Evolutionary conservation across 441 rosid species (phyloP).

Genomic region (Populus hybrid): DNA sequence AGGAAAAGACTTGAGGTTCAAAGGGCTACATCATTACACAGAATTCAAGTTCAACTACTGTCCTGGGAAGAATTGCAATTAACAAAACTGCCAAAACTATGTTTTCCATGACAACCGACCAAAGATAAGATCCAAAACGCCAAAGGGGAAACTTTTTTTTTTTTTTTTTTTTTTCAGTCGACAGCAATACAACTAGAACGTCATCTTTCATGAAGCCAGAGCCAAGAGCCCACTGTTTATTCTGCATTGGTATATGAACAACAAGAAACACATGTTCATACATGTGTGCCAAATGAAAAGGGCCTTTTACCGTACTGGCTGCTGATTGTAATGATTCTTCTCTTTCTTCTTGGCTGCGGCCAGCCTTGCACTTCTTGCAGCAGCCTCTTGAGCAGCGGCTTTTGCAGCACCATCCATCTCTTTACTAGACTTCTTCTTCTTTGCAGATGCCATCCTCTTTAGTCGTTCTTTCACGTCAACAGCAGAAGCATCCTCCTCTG

Average conservation of each 20-base stretch:
- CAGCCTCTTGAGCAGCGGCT: slow-evolving; percentile 59
- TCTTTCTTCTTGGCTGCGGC: slow-evolving; percentile 65
- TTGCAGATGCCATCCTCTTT: slow-evolving; percentile 46
- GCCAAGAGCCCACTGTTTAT: slow-evolving; percentile 20
- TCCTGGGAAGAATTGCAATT: slow-evolving; percentile 2
- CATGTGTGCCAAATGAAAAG: not conserved
- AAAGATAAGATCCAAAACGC: slow-evolving; percentile 24
- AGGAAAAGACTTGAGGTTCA: not conserved
- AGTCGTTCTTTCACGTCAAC: slow-evolving; percentile 48
- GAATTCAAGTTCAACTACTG: slow-evolving; percentile 9
- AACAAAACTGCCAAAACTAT: slow-evolving; percentile 23
- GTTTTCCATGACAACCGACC: slow-evolving; percentile 13
- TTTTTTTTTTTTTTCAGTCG: slow-evolving; percentile 9
- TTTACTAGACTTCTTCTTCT: slow-evolving; percentile 55
- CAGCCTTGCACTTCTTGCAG: slow-evolving; percentile 55
- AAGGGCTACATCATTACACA: slow-evolving; percentile 6
- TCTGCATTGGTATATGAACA: slow-evolving; percentile 31
- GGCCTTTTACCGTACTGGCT: slow-evolving; percentile 42
- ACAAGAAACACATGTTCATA: slow-evolving; percentile 32
- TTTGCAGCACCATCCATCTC: slow-evolving; percentile 54
- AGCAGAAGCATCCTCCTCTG: slow-evolving; percentile 31
- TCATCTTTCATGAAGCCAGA: slow-evolving; percentile 17
- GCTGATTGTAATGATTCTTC: slow-evolving; percentile 64
- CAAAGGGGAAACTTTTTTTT: slow-evolving; percentile 7
- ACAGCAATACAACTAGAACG: slow-evolving; percentile 18